A percentile compares a stretch with the other conserved stretches of the same genome.
Conservation (phyloP, 2,329 filamentous ascomycete genomes). For the Fusarium luffae region DNA sequence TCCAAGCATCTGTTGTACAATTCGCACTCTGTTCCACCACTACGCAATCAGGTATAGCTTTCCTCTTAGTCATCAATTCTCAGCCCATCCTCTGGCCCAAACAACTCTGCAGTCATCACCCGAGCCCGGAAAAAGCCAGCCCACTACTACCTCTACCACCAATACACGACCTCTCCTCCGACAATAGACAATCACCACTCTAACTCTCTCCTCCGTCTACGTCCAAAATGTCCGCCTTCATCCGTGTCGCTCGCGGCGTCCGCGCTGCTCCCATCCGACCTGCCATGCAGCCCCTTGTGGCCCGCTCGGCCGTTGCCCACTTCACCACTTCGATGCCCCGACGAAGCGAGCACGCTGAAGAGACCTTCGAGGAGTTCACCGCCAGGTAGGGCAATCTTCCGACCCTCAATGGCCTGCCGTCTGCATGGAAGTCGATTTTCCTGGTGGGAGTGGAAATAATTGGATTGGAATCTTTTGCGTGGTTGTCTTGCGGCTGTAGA, state of each 20-base stretch:
- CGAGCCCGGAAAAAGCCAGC: conserved; percentile 44
- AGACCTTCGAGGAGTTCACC: conserved; percentile 99
- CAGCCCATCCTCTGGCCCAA: conserved; percentile 47
- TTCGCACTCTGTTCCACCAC: conserved; percentile 45
- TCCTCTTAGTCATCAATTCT: conserved; percentile 50
- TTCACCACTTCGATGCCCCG: conserved; percentile 72
- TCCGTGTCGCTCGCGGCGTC: conserved; percentile 78
- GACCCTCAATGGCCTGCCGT: conserved; percentile 30
- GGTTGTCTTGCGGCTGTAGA: conserved; percentile 26
- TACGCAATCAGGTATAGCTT: conserved; percentile 42
- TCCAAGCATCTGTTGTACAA: conserved; percentile 24
- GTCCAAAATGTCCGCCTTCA: conserved; percentile 73
- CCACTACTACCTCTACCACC: conserved; percentile 42
- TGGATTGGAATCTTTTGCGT: conserved; percentile 3
- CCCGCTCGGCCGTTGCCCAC: conserved; percentile 65
- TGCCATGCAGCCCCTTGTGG: conserved; percentile 65
- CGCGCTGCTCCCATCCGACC: conserved; percentile 71
- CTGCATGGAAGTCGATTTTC: conserved; percentile 10
- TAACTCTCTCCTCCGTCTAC: conserved; percentile 51
- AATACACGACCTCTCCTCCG: conserved; percentile 31
- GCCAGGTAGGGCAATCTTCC: conserved; percentile 76
- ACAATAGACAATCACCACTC: conserved; percentile 38
- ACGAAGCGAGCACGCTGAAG: conserved; percentile 79
- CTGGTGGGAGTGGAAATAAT: background rate
- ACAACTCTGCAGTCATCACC: conserved; percentile 49